Evolutionary conservation across 495 filamentous ascomycete genomes (phyloP).

Genomic region (Penicillium flavigenum): DNA sequence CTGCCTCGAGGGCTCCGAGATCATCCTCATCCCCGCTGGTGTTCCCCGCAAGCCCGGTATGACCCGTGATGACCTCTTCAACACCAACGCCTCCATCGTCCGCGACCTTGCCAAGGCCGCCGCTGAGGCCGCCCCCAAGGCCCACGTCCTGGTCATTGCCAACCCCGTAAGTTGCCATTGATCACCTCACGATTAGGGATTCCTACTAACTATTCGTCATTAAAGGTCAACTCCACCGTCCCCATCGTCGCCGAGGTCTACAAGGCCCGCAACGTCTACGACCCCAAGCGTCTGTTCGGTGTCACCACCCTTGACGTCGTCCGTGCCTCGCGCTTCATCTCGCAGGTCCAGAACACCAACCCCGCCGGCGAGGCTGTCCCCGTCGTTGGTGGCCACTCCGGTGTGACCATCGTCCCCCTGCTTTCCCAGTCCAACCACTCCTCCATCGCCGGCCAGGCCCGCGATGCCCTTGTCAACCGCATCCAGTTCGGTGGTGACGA

Average conservation of each 20-base stretch:
- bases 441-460: conserved; percentile 70
- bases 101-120: conserved; percentile 96
- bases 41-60: conserved; percentile 99
- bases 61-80: conserved; percentile 99
- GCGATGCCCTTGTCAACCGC: conserved; percentile 80
- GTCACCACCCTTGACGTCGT: conserved; percentile 99
- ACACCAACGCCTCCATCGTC: conserved; percentile 99
- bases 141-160: conserved; percentile 95
- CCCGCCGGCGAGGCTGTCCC: conserved; percentile 89
- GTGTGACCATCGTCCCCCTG: conserved; percentile 96
- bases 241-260: conserved; percentile 96
- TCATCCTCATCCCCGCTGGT: conserved; percentile 96
- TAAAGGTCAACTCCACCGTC: conserved; percentile 90
- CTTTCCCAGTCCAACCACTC: conserved; percentile 91
- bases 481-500: conserved; percentile 99
- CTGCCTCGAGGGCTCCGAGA: conserved; percentile 79
- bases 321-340: conserved; percentile 95
- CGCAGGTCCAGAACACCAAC: conserved; percentile 84
- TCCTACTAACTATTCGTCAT: conserved; percentile 12
- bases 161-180: conserved; percentile 67
- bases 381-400: conserved; percentile 95
- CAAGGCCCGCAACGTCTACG: conserved; percentile 91
- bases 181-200: neutral
- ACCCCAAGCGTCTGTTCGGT: conserved; percentile 97
- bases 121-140: conserved; percentile 83